These are phyloP conservation scores for Boletus rubescentipes DNA, from an alignment of 768 basidiomycete species.

Conservation along the genomic window DNA sequence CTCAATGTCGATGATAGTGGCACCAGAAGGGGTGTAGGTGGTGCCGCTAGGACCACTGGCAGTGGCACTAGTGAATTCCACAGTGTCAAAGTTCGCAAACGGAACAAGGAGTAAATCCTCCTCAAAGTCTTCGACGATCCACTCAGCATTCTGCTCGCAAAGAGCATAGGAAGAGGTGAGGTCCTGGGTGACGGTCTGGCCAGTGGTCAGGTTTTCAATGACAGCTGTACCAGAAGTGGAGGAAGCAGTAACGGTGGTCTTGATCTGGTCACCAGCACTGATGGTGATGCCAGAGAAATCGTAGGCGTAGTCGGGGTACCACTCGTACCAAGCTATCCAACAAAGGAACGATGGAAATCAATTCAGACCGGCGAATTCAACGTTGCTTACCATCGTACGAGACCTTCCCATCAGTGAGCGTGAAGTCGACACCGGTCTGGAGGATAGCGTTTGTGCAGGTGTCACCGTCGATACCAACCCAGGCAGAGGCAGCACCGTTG, in stretches of 20 bases:
- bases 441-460: constrained; percentile 13
- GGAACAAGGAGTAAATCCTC: not conserved
- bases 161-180: constrained; percentile 17
- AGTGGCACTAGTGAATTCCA: constrained; percentile 13
- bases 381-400: constrained; percentile 15
- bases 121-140: constrained; percentile 25
- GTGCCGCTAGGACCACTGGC: constrained; percentile 6
- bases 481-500: constrained; percentile 15
- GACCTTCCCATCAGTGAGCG: not conserved
- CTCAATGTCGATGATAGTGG: constrained; percentile 10
- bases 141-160: constrained; percentile 20
- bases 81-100: constrained; percentile 20
- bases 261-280: constrained; percentile 16
- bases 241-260: constrained; percentile 13
- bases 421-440: constrained; percentile 22
- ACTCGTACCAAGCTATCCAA: constrained; percentile 25
- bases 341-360: not conserved
- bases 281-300: constrained; percentile 17
- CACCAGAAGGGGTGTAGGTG: constrained; percentile 10
- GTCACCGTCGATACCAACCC: constrained; percentile 28
- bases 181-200: not conserved
- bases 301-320: constrained; percentile 16
- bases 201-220: constrained; percentile 22
- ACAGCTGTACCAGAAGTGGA: constrained; percentile 17
- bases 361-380: not conserved